Base-by-base conservation (phyloP, 257 asterid species). In the Solanum peruvianum region DNA sequence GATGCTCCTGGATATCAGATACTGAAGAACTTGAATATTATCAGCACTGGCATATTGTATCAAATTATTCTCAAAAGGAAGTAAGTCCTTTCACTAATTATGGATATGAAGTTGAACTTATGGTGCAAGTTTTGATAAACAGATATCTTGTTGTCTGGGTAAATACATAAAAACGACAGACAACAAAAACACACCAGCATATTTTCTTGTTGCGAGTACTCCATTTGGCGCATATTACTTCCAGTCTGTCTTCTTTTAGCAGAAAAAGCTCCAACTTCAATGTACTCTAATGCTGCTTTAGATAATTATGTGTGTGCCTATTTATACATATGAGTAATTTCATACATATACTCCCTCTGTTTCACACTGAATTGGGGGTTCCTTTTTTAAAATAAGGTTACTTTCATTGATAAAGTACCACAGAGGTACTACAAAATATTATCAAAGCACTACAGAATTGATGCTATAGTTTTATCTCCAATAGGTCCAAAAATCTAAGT, bases 1-100 rank as follows among this genome's bases (percentile, higher is more conserved):
- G 99, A 97, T 94, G 99, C 99, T 91, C 99, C 99, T 83, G 99
- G 99, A 80, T 97, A 97, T 92, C 99, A 97, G 92, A 95, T 97
- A 91, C 91, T 97, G 84, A 97, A 97, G 95, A 97, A 96, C 90
- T 91, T 97, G 42, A 97, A 97, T 91, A 97, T 97, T 89, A 96
- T 97, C 92, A 97, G 98, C 94, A 97, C 99, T 7, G 99, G 99
- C 78, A 90, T 97, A 87, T 88, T 97, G 83, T 97, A 95, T 85
- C 96, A 96, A 82, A 93, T 97, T 90, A 96, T 97, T 88, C 99
- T 97, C 80, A 97, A 96, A 91, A 97, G 91, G 88, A 94, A 93
- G 99, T 97, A 92, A 93, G 97, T 49, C 62, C 73, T 86, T 91
- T 84, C 45, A 56, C 56, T 75, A 82, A 85, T 83, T 86, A 83